Conservation (phyloP, 2,329 filamentous ascomycete species). For the Aspergillus carbonarius region DNA sequence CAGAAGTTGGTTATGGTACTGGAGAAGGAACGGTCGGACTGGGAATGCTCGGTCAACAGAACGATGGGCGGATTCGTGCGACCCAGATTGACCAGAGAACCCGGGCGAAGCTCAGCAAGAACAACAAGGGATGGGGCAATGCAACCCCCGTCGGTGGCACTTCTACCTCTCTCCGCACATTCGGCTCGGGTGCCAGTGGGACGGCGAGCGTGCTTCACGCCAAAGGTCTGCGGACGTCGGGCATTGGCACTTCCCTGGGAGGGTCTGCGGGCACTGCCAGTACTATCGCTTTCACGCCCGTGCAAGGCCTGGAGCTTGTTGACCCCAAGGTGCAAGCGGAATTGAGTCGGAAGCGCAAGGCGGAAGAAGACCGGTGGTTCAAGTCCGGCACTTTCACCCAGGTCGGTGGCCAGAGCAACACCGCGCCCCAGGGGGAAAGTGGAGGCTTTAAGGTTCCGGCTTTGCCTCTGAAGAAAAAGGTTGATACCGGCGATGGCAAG, state of each 20-base stretch:
- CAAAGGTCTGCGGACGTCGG: conserved; percentile 75
- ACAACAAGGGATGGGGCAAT: conserved; percentile 90
- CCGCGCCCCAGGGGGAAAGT: conserved; percentile 42
- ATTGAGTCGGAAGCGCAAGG: conserved; percentile 84
- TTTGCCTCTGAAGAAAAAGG: conserved; percentile 71
- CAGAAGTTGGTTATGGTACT: conserved; percentile 84
- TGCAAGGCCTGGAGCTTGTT: conserved; percentile 91
- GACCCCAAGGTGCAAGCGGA: conserved; percentile 90
- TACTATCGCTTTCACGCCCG: conserved; percentile 87
- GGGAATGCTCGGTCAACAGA: conserved; percentile 89
- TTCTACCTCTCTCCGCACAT: conserved; percentile 78
- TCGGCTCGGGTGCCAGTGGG: conserved; percentile 64
- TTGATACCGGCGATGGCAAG: conserved; percentile 63
- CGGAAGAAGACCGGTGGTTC: conserved; percentile 95
- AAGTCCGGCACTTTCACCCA: conserved; percentile 97
- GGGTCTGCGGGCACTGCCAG: conserved; percentile 72
- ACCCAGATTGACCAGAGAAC: conserved; percentile 92
- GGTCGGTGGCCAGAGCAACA: conserved; percentile 53
- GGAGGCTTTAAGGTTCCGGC: conserved; percentile 80
- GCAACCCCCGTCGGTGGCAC: conserved; percentile 59
- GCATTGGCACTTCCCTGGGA: conserved; percentile 71
- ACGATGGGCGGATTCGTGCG: conserved; percentile 84
- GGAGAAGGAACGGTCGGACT: conserved; percentile 83
- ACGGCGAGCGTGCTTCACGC: conserved; percentile 70
- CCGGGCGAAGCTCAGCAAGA: conserved; percentile 86